Evolutionary conservation across 1,284 basidiomycete genomes (phyloP).

Genomic region (Thecaphora thlaspeos): DNA sequence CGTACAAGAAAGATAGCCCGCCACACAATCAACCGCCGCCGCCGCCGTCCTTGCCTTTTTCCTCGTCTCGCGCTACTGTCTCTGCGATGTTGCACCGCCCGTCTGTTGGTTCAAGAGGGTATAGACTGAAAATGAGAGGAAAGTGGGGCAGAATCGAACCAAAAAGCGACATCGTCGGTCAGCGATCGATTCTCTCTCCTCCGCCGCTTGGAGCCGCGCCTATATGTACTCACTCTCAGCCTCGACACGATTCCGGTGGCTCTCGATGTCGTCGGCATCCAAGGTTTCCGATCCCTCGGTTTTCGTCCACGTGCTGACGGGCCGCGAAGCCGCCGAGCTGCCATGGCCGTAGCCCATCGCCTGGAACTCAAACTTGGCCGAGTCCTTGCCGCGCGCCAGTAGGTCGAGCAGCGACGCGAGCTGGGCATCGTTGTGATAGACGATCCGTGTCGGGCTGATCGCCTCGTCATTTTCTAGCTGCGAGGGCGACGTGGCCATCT

Average conservation of each 20-base stretch:
- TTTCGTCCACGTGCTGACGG: conserved; percentile 6
- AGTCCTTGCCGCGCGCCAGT: conserved; percentile 34
- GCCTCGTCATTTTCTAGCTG: background rate
- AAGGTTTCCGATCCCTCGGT: background rate
- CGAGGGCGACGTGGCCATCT: conserved; percentile 18
- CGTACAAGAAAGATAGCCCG: no score
- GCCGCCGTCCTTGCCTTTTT: no score
- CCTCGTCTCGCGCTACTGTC: no score
- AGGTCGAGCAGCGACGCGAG: conserved; percentile 40
- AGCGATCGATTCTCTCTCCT: background rate
- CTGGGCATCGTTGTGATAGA: conserved; percentile 49
- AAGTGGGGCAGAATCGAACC: no score
- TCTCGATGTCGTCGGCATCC: conserved; percentile 22
- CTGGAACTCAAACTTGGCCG: conserved; percentile 48
- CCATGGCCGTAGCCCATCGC: background rate
- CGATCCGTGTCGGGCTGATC: conserved; percentile 32
- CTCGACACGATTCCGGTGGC: conserved; percentile 25
- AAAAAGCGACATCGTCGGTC: conserved; percentile 4
- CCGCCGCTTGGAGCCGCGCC: background rate
- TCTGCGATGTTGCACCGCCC: background rate
- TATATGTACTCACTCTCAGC: conserved; percentile 23
- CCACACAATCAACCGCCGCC: no score
- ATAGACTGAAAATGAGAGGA: conserved; percentile 14
- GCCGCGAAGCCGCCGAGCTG: background rate
- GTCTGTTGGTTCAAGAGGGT: conserved; percentile 23